Percentiles rank a stretch among this genome's conserved stretches.
Conservation (phyloP, 345 rosid species). For the Limnanthes douglasii region DNA sequence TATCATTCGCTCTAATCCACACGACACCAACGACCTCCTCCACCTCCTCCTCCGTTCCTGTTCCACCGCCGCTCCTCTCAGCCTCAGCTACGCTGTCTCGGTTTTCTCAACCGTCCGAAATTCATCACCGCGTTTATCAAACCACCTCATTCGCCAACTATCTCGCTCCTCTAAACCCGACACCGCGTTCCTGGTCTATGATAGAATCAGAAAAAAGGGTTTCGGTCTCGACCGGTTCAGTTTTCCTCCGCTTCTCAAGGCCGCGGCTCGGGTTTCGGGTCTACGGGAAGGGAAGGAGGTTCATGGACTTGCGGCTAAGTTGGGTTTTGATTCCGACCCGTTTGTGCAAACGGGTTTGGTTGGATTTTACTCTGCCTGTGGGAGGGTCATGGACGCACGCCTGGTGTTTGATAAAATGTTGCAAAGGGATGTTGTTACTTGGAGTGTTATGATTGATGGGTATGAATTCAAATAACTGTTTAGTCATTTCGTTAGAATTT, state of each 20-base stretch:
- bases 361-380: constrained; percentile 24
- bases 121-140: constrained; percentile 7
- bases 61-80: constrained; percentile 15
- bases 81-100: constrained; percentile 28
- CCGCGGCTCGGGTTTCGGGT: constrained; percentile 20
- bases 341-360: constrained; percentile 40
- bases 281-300: constrained; percentile 37
- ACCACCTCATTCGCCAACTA: constrained; percentile 26
- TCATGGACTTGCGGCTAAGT: constrained; percentile 35
- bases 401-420: constrained; percentile 40
- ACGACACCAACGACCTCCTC: constrained; percentile 14
- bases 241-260: constrained; percentile 35
- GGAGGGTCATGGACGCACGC: constrained; percentile 23
- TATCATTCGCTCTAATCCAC: constrained; percentile 18
- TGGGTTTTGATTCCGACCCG: constrained; percentile 31
- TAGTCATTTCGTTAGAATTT: neutral
- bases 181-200: constrained; percentile 17
- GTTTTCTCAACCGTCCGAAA: constrained; percentile 22
- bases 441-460: constrained; percentile 54
- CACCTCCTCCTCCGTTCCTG: constrained; percentile 17
- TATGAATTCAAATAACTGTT: constrained; percentile 9
- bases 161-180: constrained; percentile 16
- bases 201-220: constrained; percentile 18
- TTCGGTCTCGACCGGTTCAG: constrained; percentile 23
- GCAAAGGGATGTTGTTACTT: constrained; percentile 32